Evolutionary conservation across 305 asterid genomes (phyloP).

Genomic region (Plantago coronopus): DNA sequence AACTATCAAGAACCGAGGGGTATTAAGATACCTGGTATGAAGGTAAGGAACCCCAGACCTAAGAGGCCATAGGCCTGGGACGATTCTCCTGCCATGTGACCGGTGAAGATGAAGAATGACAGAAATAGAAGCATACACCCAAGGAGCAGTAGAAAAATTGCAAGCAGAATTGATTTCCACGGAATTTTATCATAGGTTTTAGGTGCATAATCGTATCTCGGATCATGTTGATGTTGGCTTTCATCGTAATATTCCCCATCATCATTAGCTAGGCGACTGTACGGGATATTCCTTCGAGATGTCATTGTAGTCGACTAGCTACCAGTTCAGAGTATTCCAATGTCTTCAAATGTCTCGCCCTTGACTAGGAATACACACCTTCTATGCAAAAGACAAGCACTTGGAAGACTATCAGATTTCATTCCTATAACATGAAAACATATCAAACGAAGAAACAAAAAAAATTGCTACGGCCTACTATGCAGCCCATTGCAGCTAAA

Average conservation of each 20-base stretch:
- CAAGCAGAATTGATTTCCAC: constrained; percentile 84
- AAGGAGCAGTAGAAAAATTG: constrained; percentile 67
- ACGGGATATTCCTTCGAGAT: constrained; percentile 57
- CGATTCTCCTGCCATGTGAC: constrained; percentile 86
- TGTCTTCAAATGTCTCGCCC: background rate
- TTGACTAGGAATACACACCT: no score
- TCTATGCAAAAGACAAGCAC: background rate
- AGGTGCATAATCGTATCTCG: constrained; percentile 75
- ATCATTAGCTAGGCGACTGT: constrained; percentile 51
- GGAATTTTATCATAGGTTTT: constrained; percentile 59
- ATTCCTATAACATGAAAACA: background rate
- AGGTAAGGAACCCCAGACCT: constrained; percentile 75
- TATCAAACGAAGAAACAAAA: background rate
- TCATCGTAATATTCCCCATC: constrained; percentile 50
- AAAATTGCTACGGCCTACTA: background rate
- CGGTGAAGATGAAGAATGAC: constrained; percentile 70
- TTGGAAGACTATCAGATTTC: background rate
- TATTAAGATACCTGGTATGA: constrained; percentile 66
- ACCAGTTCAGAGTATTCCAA: background rate
- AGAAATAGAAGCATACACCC: constrained; percentile 78
- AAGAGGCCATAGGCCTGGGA: constrained; percentile 90
- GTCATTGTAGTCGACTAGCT: constrained; percentile 43
- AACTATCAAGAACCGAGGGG: no score
- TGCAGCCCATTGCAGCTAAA: no score
- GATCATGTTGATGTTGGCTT: constrained; percentile 41